Percentiles rank a stretch among this genome's conserved stretches.
These are phyloP conservation scores for Saccharomycopsis capsularis DNA, from an alignment of 805 yeast species.

Conservation along the genomic window DNA sequence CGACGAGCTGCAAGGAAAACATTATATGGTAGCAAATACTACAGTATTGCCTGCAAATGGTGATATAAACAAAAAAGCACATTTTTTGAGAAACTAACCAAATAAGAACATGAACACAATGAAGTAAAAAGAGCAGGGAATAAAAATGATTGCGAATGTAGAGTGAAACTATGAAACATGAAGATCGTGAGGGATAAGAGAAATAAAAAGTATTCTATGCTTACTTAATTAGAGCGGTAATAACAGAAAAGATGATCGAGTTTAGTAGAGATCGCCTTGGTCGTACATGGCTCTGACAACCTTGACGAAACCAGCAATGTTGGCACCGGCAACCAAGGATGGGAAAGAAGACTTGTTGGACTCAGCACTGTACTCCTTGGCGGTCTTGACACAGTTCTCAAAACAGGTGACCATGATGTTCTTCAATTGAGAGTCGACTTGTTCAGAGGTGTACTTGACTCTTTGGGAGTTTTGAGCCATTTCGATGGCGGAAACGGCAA, in stretches of 20 bases:
- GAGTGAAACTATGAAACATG: too few species aligned
- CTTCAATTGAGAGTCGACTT: conserved; percentile 87
- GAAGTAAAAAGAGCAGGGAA: too few species aligned
- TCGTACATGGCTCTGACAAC: conserved; percentile 98
- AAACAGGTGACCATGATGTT: conserved; percentile 89
- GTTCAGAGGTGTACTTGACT: conserved; percentile 83
- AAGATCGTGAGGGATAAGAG: too few species aligned
- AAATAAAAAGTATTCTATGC: too few species aligned
- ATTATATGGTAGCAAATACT: too few species aligned
- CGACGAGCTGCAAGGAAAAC: too few species aligned
- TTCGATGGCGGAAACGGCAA: conserved; percentile 95
- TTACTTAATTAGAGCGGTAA: not conserved
- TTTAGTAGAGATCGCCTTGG: conserved; percentile 74
- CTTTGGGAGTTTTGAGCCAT: conserved; percentile 99
- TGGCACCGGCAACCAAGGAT: conserved; percentile 96
- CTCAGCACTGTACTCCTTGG: conserved; percentile 71
- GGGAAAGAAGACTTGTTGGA: conserved; percentile 64
- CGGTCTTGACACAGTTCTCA: conserved; percentile 86
- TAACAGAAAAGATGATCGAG: not conserved
- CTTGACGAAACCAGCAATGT: conserved; percentile 97
- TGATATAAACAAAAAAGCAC: too few species aligned
- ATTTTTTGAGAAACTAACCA: too few species aligned
- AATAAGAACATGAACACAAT: too few species aligned
- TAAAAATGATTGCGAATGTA: too few species aligned
- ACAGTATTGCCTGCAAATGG: too few species aligned